Evolutionary conservation across 495 filamentous ascomycete genomes (phyloP), one percentile per base, ranked within the genome.

Genomic region (Podospora bellae-mahoneyi): DNA sequence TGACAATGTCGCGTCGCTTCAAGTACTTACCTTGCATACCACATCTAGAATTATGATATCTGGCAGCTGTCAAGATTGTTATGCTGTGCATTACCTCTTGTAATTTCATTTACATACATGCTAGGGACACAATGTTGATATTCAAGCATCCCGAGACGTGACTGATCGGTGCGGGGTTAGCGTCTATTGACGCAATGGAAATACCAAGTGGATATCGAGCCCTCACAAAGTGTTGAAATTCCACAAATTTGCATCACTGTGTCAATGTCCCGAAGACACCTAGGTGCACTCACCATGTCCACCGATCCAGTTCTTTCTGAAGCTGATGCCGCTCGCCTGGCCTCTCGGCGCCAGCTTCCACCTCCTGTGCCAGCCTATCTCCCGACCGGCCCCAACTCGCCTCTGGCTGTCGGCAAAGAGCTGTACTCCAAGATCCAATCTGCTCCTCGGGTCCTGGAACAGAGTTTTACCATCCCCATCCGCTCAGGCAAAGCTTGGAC

Each of bases 401-500:
- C 79, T 2, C 72, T 85, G 6, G 75, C 76, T 16, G 83, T 82
- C 20, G 78, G 86, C 69, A 76, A 74, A 27, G 68, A 72, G 13
- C 64, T 84, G 9, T 87, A 85, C 69, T 61, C 68, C 0, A 66
- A 76, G 9, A 79, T 81, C 20, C 73, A 78, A n/a, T 60, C 71
- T 9, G 73, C 78, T 0, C 75, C 73, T 2, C 80, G 81, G 26
- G 60, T 72, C 0, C 64, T 80, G 6, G 19, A 78, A 30, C 72
- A 82, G 15, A 76, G 78, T 2, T 84, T 86, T 64, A 77, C 77
- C 16, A 69, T 87, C 26, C 83, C 83, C 0, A 85, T 86, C 67
- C 73, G 88, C 54, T 89, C 87, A 1, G 88, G 88, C 4, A 82
- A 84, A 58, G 89, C 88, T 0, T 91, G 88, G 87, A 79, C 84